Conservation (phyloP, 2,329 filamentous ascomycete species). For the Fusarium nisikadoi region DNA sequence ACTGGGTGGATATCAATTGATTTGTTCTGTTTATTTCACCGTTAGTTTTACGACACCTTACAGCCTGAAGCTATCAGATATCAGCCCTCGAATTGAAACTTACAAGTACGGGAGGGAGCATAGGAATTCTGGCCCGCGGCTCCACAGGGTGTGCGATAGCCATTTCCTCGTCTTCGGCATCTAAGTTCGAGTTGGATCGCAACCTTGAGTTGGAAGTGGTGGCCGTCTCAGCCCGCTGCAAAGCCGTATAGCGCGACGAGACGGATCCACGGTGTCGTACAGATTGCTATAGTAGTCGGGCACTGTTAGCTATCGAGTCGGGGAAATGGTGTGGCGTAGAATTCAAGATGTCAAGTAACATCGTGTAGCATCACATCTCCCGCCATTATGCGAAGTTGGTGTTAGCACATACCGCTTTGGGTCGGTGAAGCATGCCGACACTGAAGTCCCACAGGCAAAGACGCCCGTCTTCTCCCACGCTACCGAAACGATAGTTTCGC, state of each 20-base stretch:
- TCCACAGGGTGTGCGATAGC: conserved; percentile 83
- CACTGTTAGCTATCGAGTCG: conserved; percentile 23
- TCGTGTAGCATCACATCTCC: not conserved
- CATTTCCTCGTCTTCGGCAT: conserved; percentile 64
- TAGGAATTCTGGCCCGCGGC: conserved; percentile 82
- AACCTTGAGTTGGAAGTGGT: conserved; percentile 68
- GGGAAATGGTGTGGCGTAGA: not conserved
- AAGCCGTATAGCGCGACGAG: conserved; percentile 59
- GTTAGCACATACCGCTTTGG: conserved; percentile 75
- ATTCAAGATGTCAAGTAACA: not conserved
- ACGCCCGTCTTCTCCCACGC: conserved; percentile 92
- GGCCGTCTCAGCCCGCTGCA: conserved; percentile 70
- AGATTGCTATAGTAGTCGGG: conserved; percentile 30
- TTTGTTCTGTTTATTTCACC: conserved; percentile 69
- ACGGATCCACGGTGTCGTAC: conserved; percentile 61
- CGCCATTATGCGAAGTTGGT: not conserved
- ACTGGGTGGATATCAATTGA: conserved; percentile 86
- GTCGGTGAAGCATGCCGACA: conserved; percentile 93
- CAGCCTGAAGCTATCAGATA: not conserved
- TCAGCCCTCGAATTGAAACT: conserved; percentile 44
- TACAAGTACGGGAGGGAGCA: conserved; percentile 91
- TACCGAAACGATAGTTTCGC: conserved; percentile 93
- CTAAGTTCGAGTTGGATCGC: conserved; percentile 76
- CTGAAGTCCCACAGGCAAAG: conserved; percentile 97
- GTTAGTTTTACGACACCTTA: conserved; percentile 26